Percentiles rank a stretch among this genome's conserved stretches.
These are phyloP conservation scores for Lasiosphaeris hirsuta DNA, from an alignment of 495 filamentous ascomycete species.

Conservation along the genomic window DNA sequence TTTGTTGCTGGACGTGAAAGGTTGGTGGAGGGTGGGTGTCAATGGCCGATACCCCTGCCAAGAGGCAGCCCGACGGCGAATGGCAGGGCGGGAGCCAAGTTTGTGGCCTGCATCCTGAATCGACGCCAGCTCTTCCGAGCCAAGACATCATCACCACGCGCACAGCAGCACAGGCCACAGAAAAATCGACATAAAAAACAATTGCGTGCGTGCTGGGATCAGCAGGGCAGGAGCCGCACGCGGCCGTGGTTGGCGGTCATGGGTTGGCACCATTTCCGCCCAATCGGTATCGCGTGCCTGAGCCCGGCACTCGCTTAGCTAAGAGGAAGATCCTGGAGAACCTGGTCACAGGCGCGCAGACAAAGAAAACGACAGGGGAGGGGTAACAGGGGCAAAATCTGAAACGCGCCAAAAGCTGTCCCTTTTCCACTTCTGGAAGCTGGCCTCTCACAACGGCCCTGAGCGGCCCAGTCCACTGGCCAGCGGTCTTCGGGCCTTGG, in stretches of 20 bases:
- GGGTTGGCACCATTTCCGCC: too few relatives aligned
- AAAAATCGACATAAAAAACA: neutral
- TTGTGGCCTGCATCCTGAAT: slow-evolving; percentile 8
- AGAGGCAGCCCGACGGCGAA: slow-evolving; percentile 11
- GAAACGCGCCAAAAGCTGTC: slow-evolving; percentile 15
- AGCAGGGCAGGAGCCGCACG: too few relatives aligned
- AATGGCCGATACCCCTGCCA: slow-evolving; percentile 7
- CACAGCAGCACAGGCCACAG: neutral
- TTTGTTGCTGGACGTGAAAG: too few relatives aligned
- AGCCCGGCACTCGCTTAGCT: slow-evolving; percentile 10
- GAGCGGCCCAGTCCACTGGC: too few relatives aligned
- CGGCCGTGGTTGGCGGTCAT: too few relatives aligned
- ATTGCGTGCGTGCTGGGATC: too few relatives aligned
- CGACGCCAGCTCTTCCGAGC: neutral
- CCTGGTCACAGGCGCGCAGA: slow-evolving; percentile 15
- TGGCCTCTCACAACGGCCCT: too few relatives aligned
- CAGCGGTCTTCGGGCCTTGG: too few relatives aligned
- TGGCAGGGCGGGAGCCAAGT: slow-evolving; percentile 2
- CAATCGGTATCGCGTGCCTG: neutral
- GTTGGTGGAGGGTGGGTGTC: too few relatives aligned
- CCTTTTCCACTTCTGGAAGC: too few relatives aligned
- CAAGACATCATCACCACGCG: too few relatives aligned
- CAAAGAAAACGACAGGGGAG: neutral
- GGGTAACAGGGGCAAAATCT: slow-evolving; percentile 13
- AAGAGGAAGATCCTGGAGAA: slow-evolving; percentile 26